Evolutionary conservation across 108 stramenopile species (phyloP), one percentile per base, ranked within the genome.

Genomic region (Fragilaria crotonensis): DNA sequence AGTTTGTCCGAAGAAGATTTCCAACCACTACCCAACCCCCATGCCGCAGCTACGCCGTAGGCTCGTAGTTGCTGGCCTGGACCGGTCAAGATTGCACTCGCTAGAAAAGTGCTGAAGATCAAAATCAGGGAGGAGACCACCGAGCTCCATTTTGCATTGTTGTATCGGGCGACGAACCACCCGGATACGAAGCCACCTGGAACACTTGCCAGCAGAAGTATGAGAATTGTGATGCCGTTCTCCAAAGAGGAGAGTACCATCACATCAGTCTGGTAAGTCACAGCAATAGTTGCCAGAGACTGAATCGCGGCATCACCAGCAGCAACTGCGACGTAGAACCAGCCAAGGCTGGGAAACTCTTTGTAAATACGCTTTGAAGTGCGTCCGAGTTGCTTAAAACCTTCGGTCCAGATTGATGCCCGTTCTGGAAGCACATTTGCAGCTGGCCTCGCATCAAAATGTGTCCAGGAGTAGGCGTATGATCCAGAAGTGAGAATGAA

Each of bases 11-110:
- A 80, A 4, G 89, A 80, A 58, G 81, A 78, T 2, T 76, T 54
- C 89, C 89, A 90, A 7, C 83, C 89, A 21, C 83, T 51, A 23
- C 73, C 66, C 18, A 81, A n/a, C 0, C 85, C 89, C 85, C 85
- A 90, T 0, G 83, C 33, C 18, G 66, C 48, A n/a, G 80, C 75
- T 60, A 90, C 76, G 14, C 72, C n/a, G 56, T 84, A 84, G 29
- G 79, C 80, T 25, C 59, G 45, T 1, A 5, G 45, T 20, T 69
- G 66, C 33, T 68, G 65, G 11, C 71, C 80, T 0, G 80, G 76
- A 1, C 64, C 65, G 23, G 54, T 70, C 53, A 90, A 47, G 14
- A 79, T 52, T 46, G 19, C 29, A 3, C 25, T 57, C 48, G 26
- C 30, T 52, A 20, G 25, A 28, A 28, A 25, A 26, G 54, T 62